These are phyloP conservation scores for Nasturtium officinale DNA, from an alignment of 345 rosid genomes.

Conservation along the genomic window DNA sequence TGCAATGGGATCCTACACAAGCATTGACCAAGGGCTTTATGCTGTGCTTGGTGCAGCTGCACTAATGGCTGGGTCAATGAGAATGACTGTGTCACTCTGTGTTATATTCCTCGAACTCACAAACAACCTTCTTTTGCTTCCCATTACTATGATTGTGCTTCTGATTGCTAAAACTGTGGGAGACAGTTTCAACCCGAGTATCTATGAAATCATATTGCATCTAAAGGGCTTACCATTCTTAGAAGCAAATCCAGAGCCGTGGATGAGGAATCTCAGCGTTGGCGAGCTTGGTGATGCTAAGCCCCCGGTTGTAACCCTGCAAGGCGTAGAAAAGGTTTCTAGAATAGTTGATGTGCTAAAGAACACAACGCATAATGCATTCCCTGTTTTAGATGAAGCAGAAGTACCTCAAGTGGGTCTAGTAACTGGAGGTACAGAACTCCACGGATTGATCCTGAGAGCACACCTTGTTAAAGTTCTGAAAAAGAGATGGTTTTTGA, in stretches of 20 bases:
- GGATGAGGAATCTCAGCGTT: conserved; percentile 91
- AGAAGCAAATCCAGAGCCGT: conserved; percentile 93
- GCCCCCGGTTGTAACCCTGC: conserved; percentile 65
- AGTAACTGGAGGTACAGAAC: conserved; percentile 47
- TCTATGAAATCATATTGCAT: conserved; percentile 78
- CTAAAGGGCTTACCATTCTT: conserved; percentile 89
- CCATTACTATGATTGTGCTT: conserved; percentile 86
- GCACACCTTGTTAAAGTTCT: conserved; percentile 71
- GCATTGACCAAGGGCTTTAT: conserved; percentile 81
- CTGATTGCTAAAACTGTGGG: conserved; percentile 87
- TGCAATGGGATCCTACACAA: conserved; percentile 72
- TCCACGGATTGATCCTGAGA: conserved; percentile 81
- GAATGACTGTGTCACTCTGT: conserved; percentile 97
- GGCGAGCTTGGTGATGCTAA: conserved; percentile 84
- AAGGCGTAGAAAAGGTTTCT: conserved; percentile 76
- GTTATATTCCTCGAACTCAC: conserved; percentile 94
- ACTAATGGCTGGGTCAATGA: conserved; percentile 97
- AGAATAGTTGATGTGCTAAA: conserved; percentile 72
- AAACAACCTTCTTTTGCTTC: conserved; percentile 84
- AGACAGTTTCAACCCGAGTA: conserved; percentile 80
- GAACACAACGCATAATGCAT: conserved; percentile 76
- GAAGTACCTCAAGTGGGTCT: conserved; percentile 51
- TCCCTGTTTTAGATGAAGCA: conserved; percentile 65
- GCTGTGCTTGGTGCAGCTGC: conserved; percentile 99
- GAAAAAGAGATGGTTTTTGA: conserved; percentile 82